Percentiles rank a stretch among this genome's conserved stretches.
Conservation (phyloP, 495 filamentous ascomycete genomes). For the Penicillium longicatenatum region DNA sequence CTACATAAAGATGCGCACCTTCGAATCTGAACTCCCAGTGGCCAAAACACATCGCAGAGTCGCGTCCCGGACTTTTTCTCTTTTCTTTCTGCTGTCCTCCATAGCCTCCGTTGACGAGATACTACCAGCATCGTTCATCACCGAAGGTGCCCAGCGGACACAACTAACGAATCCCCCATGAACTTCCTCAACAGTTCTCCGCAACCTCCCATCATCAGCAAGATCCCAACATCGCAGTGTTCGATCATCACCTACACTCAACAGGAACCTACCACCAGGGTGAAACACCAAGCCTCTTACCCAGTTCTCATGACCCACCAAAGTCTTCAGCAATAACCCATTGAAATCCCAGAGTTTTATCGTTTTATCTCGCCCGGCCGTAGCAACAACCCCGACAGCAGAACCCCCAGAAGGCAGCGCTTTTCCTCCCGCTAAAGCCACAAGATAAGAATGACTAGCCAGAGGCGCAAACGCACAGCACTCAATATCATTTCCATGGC, state of each 20-base stretch:
- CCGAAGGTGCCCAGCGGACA: conserved; percentile 4
- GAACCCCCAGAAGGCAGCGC: conserved; percentile 69
- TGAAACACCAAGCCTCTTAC: conserved; percentile 83
- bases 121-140: neutral
- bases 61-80: neutral
- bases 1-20: conserved; percentile 4
- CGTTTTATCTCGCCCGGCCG: conserved; percentile 83
- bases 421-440: conserved; percentile 66
- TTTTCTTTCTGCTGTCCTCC: neutral
- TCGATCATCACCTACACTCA: conserved; percentile 83
- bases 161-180: conserved; percentile 3
- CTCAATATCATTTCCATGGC: conserved; percentile 84
- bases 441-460: conserved; percentile 70
- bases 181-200: neutral
- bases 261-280: conserved; percentile 85
- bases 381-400: conserved; percentile 83
- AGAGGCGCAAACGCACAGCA: conserved; percentile 87
- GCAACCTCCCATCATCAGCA: neutral
- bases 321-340: conserved; percentile 79
- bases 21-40: conserved; percentile 3
- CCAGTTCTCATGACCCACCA: conserved; percentile 96
- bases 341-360: conserved; percentile 86
- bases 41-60: conserved; percentile 6
- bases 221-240: conserved; percentile 82
- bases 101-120: neutral